Evolutionary conservation across 768 basidiomycete species (phyloP).

Genomic region (Boletales sp.): DNA sequence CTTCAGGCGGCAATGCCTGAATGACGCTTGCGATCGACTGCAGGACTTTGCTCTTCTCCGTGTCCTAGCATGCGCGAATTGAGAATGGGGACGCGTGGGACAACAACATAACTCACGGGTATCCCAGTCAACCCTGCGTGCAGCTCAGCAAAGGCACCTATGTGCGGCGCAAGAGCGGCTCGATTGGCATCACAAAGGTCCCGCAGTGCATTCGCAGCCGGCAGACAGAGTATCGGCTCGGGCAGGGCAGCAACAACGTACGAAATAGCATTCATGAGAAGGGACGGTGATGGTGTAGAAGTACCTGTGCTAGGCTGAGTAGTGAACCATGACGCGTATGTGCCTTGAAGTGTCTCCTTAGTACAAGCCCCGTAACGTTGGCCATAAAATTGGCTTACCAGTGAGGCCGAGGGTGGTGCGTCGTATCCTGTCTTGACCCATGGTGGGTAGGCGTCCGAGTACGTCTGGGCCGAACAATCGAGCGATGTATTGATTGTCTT

Average conservation of each 20-base stretch:
- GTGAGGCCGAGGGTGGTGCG: slow-evolving; percentile 72
- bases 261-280: slow-evolving; percentile 61
- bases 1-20: slow-evolving; percentile 77
- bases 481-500: slow-evolving; percentile 50
- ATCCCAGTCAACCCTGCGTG: slow-evolving; percentile 73
- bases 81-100: background rate
- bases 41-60: slow-evolving; percentile 85
- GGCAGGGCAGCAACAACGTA: slow-evolving; percentile 71
- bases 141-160: slow-evolving; percentile 78
- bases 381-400: slow-evolving; percentile 45
- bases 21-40: slow-evolving; percentile 93
- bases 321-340: slow-evolving; percentile 80
- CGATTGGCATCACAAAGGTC: slow-evolving; percentile 90
- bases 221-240: slow-evolving; percentile 59
- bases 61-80: slow-evolving; percentile 46
- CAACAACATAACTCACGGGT: slow-evolving; percentile 47
- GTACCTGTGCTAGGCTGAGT: slow-evolving; percentile 37
- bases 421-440: slow-evolving; percentile 62
- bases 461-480: slow-evolving; percentile 72
- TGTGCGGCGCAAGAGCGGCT: slow-evolving; percentile 76
- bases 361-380: background rate
- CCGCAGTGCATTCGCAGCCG: slow-evolving; percentile 78
- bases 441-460: slow-evolving; percentile 62
- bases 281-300: slow-evolving; percentile 32
- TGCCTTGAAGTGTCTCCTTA: slow-evolving; percentile 38